Percentiles rank a stretch among this genome's conserved stretches.
These are phyloP conservation scores for Phytophthora sp. DNA, from an alignment of 352 stramenopile species.

Conservation along the genomic window DNA sequence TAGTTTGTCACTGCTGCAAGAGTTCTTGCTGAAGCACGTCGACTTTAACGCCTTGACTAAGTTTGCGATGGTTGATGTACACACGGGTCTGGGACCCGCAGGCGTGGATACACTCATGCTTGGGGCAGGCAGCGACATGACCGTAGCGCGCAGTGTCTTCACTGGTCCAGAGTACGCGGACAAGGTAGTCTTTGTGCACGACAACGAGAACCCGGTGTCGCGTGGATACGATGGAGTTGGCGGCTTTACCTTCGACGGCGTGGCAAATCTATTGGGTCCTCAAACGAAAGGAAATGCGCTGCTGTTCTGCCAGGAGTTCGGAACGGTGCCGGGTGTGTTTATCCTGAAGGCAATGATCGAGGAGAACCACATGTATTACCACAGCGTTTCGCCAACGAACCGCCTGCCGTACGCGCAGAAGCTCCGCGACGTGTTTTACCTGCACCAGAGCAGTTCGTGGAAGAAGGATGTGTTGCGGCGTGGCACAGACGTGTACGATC, in stretches of 20 bases:
- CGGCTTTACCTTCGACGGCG: slow-evolving; percentile 50
- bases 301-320: slow-evolving; percentile 71
- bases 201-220: slow-evolving; percentile 41
- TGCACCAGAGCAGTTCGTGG: slow-evolving; percentile 71
- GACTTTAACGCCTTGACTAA: slow-evolving; percentile 41
- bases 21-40: slow-evolving; percentile 67
- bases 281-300: slow-evolving; percentile 35
- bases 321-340: slow-evolving; percentile 61
- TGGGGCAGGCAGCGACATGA: slow-evolving; percentile 25
- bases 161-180: slow-evolving; percentile 26
- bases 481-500: slow-evolving; percentile 54
- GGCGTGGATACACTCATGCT: slow-evolving; percentile 71
- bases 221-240: slow-evolving; percentile 61
- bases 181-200: slow-evolving; percentile 38
- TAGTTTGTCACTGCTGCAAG: slow-evolving; percentile 62
- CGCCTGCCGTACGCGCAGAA: slow-evolving; percentile 65
- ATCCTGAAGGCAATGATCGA: slow-evolving; percentile 65
- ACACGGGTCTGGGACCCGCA: slow-evolving; percentile 89
- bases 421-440: slow-evolving; percentile 80
- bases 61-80: slow-evolving; percentile 91
- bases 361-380: slow-evolving; percentile 68
- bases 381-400: slow-evolving; percentile 37
- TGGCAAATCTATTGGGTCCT: slow-evolving; percentile 31
- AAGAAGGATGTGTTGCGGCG: slow-evolving; percentile 61
- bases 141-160: slow-evolving; percentile 38